These are phyloP conservation scores for Filobasidium wieringae DNA, from an alignment of 768 basidiomycete species.

Conservation along the genomic window DNA sequence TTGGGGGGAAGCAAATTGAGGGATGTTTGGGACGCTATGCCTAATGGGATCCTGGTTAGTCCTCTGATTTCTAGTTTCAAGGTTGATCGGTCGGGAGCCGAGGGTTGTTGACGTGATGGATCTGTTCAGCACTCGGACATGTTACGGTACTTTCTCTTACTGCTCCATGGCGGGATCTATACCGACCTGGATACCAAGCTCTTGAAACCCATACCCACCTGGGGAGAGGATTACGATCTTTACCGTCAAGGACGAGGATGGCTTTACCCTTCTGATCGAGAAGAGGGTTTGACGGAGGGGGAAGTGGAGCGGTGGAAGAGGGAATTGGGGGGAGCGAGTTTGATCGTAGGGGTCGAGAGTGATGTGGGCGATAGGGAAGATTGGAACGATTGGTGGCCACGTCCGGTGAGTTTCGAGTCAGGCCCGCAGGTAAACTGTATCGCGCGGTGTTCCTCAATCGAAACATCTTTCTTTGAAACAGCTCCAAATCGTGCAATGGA, in stretches of 20 bases:
- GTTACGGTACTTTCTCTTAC: conserved; percentile 30
- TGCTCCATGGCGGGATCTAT: conserved; percentile 38
- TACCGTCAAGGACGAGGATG: conserved; percentile 26
- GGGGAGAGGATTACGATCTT: conserved; percentile 27
- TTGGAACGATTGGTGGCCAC: conserved; percentile 41
- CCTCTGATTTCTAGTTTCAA: background rate
- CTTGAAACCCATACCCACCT: conserved; percentile 32
- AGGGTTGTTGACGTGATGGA: background rate
- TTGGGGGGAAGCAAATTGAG: conserved; percentile 23
- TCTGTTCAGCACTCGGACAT: conserved; percentile 28
- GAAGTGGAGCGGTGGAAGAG: conserved; percentile 13
- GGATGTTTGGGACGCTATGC: conserved; percentile 29
- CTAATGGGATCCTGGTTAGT: conserved; percentile 35
- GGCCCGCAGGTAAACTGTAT: background rate
- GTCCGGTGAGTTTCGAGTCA: conserved; percentile 27
- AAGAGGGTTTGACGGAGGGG: conserved; percentile 12
- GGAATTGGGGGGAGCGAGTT: conserved; percentile 25
- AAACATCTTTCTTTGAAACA: too few species aligned
- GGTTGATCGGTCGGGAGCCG: background rate
- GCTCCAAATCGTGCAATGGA: conserved; percentile 45
- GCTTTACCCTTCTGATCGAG: conserved; percentile 4
- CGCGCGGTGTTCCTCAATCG: too few species aligned
- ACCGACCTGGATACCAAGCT: conserved; percentile 39
- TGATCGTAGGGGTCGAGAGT: conserved; percentile 43
- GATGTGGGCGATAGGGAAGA: conserved; percentile 43